phyloP scores from a whole-genome alignment of 306 rosid species.

The Gynostemma pentaphyllum region DNA sequence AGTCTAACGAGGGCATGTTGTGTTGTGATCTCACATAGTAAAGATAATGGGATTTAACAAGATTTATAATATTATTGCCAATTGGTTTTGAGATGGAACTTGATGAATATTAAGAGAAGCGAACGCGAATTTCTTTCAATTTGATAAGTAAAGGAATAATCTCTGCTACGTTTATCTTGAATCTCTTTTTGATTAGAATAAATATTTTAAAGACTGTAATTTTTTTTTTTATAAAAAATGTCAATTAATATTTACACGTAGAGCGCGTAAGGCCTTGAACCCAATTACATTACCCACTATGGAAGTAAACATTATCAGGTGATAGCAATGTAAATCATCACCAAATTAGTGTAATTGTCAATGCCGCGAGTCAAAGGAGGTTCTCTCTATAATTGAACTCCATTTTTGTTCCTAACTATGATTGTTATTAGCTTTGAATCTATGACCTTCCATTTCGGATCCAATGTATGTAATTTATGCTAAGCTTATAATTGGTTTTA shows the following conservation, averaged over 20 bases:
- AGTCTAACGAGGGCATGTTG: too few relatives aligned
- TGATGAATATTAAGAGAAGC: too few relatives aligned
- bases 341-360: background rate
- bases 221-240: background rate
- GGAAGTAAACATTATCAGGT: too few relatives aligned
- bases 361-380: background rate
- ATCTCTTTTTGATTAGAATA: background rate
- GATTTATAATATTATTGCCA: too few relatives aligned
- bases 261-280: too few relatives aligned
- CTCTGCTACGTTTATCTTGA: background rate
- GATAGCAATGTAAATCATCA: background rate
- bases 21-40: too few relatives aligned
- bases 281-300: too few relatives aligned
- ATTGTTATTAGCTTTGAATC: background rate
- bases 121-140: background rate
- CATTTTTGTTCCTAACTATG: background rate
- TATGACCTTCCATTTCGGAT: background rate
- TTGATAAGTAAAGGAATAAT: background rate
- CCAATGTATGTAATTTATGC: background rate
- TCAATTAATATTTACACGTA: background rate
- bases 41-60: too few relatives aligned
- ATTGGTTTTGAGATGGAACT: too few relatives aligned
- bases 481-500: background rate
- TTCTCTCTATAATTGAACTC: conserved; percentile 1
- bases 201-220: background rate